Evolutionary conservation across 2,329 filamentous ascomycete species (phyloP).

Genomic region (Aspergillus glaucus): DNA sequence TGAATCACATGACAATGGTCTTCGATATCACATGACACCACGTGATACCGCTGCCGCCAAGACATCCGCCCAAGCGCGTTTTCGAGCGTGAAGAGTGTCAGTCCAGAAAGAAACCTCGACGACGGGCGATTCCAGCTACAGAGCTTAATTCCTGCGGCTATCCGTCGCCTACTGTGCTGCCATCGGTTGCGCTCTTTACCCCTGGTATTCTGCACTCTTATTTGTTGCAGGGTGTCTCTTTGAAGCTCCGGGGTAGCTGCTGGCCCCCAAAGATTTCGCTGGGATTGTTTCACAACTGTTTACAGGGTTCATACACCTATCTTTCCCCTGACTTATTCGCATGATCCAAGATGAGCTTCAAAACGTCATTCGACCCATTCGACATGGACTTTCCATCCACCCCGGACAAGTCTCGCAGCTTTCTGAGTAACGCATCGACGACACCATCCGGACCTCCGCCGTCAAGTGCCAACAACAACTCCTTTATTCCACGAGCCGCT

Average conservation of each 20-base stretch:
- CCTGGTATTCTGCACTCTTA: not conserved
- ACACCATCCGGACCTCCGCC: constrained; percentile 54
- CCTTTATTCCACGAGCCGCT: constrained; percentile 51
- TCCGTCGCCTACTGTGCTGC: not conserved
- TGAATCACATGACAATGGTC: not conserved
- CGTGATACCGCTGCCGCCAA: not conserved
- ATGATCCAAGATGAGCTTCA: constrained; percentile 28
- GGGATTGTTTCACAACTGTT: not conserved
- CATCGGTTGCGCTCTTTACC: not conserved
- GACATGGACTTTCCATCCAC: constrained; percentile 29
- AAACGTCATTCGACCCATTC: constrained; percentile 26
- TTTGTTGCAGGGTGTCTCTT: not conserved
- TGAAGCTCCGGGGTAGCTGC: not conserved
- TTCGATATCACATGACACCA: not conserved
- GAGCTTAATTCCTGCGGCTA: not conserved
- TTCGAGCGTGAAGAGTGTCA: not conserved
- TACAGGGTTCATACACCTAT: not conserved
- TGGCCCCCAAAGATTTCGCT: not conserved
- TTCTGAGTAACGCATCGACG: constrained; percentile 44
- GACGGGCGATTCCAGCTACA: not conserved
- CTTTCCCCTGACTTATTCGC: not conserved
- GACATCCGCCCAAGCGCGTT: not conserved
- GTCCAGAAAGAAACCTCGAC: not conserved
- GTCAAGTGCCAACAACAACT: constrained; percentile 37
- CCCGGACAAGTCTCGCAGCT: constrained; percentile 31